Evolutionary conservation across 345 rosid genomes (phyloP).

Genomic region (Salix viminalis): DNA sequence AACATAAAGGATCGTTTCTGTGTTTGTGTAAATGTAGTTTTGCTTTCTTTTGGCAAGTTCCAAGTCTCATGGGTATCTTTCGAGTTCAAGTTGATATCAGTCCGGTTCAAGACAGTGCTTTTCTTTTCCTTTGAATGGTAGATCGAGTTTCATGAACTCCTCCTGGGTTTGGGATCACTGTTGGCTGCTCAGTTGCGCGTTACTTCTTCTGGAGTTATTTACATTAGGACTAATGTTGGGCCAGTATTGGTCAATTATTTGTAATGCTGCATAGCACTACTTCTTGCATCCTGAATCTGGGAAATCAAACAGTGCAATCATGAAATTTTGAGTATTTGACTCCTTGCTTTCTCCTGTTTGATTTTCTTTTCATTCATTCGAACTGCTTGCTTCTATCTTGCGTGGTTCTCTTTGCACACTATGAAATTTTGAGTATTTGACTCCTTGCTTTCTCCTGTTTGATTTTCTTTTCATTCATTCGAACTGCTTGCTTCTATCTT

Average conservation of each 20-base stretch:
- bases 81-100: not conserved
- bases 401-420: constrained; percentile 1
- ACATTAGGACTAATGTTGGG: not conserved
- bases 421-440: not conserved
- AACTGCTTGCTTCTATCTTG: not conserved
- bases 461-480: not conserved
- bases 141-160: not conserved
- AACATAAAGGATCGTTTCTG: not conserved
- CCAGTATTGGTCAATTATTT: not conserved
- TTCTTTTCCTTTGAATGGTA: not conserved
- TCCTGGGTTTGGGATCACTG: not conserved
- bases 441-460: not conserved
- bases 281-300: not conserved
- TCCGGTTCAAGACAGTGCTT: not conserved
- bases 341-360: not conserved
- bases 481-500: not conserved
- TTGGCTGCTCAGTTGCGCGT: not conserved
- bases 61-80: not conserved
- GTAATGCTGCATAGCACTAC: not conserved
- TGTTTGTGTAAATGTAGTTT: not conserved
- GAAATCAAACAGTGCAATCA: not conserved
- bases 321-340: not conserved
- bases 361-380: not conserved
- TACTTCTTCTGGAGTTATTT: not conserved
- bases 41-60: constrained; percentile 10